Percentiles rank a stretch among this genome's conserved stretches.
phyloP scores from a whole-genome alignment of 2,329 filamentous ascomycete genomes.

The Colletotrichum caudatum region DNA sequence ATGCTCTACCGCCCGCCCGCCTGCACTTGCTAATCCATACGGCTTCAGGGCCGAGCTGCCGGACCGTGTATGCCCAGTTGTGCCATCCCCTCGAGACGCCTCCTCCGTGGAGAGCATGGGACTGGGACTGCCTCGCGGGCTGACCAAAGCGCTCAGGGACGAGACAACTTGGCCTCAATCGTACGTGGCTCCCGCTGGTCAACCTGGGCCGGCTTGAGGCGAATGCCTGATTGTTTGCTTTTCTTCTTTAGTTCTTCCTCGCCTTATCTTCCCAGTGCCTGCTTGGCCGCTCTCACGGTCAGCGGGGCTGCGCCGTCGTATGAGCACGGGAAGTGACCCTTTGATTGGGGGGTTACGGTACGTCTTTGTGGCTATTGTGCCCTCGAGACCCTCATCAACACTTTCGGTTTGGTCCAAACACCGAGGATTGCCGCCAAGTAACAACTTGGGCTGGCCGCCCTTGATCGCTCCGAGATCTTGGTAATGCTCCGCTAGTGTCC shows the following conservation, averaged over 20 bases:
- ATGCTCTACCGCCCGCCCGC: background rate
- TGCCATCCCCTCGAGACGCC: background rate
- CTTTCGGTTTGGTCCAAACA: background rate
- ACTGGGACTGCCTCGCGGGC: background rate
- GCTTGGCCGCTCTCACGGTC: slow-evolving; percentile 21
- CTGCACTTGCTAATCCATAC: background rate
- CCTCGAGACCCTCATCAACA: background rate
- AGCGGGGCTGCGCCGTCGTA: slow-evolving; percentile 28
- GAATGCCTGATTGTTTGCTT: slow-evolving; percentile 27
- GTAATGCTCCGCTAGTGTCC: background rate
- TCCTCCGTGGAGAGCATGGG: too few species aligned
- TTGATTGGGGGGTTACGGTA: slow-evolving; percentile 28
- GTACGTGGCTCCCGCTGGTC: slow-evolving; percentile 23
- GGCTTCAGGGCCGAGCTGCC: background rate
- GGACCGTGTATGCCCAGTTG: background rate
- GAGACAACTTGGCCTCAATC: slow-evolving; percentile 1
- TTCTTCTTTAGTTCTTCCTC: background rate
- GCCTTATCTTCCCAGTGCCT: slow-evolving; percentile 1
- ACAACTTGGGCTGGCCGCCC: background rate
- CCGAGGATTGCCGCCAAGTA: background rate
- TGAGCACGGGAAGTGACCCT: slow-evolving; percentile 18
- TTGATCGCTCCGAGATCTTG: background rate
- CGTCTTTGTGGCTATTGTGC: background rate
- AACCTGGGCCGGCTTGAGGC: slow-evolving; percentile 8
- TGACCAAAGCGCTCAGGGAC: background rate